phyloP scores from a whole-genome alignment of 2,329 filamentous ascomycete genomes.

The Fusarium sp. region DNA sequence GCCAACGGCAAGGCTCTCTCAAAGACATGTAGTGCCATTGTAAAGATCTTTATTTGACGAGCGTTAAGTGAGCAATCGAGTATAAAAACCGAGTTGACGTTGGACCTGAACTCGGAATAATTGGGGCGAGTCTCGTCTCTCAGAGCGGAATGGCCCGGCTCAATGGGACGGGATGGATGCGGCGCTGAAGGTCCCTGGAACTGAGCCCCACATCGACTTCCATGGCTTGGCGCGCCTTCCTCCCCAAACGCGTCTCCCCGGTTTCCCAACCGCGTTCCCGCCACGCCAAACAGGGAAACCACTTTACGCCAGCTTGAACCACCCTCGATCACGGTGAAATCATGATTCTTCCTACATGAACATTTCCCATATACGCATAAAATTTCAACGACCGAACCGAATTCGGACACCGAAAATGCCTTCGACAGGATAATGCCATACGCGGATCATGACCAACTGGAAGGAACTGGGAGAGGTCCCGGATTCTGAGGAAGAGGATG shows the following conservation, averaged over 20 bases:
- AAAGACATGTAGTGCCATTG: conserved; percentile 48
- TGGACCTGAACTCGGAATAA: conserved; percentile 12
- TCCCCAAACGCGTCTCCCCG: conserved; percentile 43
- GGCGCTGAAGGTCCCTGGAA: conserved; percentile 9
- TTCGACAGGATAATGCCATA: conserved; percentile 44
- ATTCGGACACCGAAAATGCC: conserved; percentile 11
- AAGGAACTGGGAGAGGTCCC: conserved; percentile 63
- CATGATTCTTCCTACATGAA: conserved; percentile 16
- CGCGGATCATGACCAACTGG: conserved; percentile 58
- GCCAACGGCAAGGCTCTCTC: conserved; percentile 50
- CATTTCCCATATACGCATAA: not conserved
- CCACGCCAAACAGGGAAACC: conserved; percentile 28
- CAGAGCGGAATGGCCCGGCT: conserved; percentile 13
- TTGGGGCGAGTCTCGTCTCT: not conserved
- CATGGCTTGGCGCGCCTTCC: conserved; percentile 20
- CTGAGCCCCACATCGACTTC: conserved; percentile 17
- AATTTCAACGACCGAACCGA: not conserved
- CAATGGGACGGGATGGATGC: not conserved
- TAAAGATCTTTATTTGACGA: not conserved
- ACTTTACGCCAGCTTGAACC: conserved; percentile 33
- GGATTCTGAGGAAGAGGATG: conserved; percentile 63
- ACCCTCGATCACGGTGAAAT: conserved; percentile 7
- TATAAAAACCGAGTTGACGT: not conserved
- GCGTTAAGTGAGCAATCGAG: not conserved
- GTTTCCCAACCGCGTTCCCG: conserved; percentile 42